Conservation (phyloP, 495 filamentous ascomycete species). For the Chlorociboria aeruginascens region DNA sequence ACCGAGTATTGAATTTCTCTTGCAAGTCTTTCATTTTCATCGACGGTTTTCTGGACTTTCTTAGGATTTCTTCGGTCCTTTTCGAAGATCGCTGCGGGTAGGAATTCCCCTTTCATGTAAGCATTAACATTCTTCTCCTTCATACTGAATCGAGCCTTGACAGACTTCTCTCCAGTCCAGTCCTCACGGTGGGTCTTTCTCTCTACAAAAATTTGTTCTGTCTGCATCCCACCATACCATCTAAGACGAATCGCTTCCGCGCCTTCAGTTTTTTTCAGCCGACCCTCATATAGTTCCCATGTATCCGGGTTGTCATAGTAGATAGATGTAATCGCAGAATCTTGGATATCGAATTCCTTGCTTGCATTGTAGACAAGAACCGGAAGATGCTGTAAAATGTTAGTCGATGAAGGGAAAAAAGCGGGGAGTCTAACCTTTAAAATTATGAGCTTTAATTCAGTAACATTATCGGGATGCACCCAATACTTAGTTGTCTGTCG, state of each 20-base stretch:
- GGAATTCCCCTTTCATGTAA: constrained; percentile 69
- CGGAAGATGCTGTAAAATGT: constrained; percentile 58
- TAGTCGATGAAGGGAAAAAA: constrained; percentile 5
- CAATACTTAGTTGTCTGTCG: constrained; percentile 98
- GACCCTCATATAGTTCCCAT: constrained; percentile 87
- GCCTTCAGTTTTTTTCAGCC: constrained; percentile 93
- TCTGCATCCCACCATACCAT: constrained; percentile 97
- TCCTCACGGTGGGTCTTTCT: constrained; percentile 97
- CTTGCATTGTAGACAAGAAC: constrained; percentile 94
- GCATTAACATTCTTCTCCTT: constrained; percentile 98
- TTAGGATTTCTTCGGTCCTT: constrained; percentile 91
- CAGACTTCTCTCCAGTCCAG: constrained; percentile 98
- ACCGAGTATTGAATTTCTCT: constrained; percentile 88
- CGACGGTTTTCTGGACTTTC: constrained; percentile 80
- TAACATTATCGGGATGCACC: constrained; percentile 98
- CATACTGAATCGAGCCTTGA: constrained; percentile 87
- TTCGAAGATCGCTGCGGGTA: constrained; percentile 76
- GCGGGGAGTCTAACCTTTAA: constrained; percentile 47
- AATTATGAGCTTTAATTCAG: constrained; percentile 92
- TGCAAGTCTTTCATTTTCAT: constrained; percentile 79
- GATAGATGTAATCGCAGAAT: constrained; percentile 93
- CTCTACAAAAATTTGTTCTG: constrained; percentile 91
- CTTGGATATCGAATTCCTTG: constrained; percentile 86
- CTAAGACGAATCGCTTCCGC: constrained; percentile 92
- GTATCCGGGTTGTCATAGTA: constrained; percentile 93